Evolutionary conservation across 345 rosid genomes (phyloP).

Genomic region (Arabidopsis arenosa): DNA sequence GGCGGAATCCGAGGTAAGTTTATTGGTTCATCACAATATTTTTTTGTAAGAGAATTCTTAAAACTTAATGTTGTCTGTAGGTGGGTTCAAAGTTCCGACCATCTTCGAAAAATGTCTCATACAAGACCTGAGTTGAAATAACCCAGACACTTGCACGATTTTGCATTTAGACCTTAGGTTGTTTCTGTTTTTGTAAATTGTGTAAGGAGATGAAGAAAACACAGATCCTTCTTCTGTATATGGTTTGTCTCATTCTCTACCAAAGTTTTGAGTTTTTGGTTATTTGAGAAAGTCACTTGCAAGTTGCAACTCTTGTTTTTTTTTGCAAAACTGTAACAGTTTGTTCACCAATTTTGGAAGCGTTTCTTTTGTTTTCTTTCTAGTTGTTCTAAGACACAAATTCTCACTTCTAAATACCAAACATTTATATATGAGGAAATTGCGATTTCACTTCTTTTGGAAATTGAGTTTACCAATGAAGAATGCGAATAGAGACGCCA

Average conservation of each 20-base stretch:
- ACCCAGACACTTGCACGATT: not conserved
- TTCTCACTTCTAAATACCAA: too few species aligned
- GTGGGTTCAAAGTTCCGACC: slow-evolving; percentile 18
- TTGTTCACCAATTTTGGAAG: not conserved
- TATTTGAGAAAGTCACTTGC: slow-evolving; percentile 3
- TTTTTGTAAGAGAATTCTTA: not conserved
- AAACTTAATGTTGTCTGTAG: slow-evolving; percentile 12
- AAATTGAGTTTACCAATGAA: slow-evolving; percentile 39
- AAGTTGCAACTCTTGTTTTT: not conserved
- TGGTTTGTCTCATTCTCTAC: slow-evolving; percentile 1
- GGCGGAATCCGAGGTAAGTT: slow-evolving; percentile 12
- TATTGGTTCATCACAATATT: slow-evolving; percentile 1
- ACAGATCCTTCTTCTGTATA: slow-evolving; percentile 6
- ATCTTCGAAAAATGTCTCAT: slow-evolving; percentile 7
- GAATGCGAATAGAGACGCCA: slow-evolving; percentile 38
- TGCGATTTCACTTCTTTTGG: slow-evolving; percentile 26
- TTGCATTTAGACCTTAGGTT: not conserved
- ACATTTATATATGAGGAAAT: not conserved
- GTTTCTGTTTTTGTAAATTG: not conserved
- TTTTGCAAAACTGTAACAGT: not conserved
- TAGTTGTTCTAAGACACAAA: not conserved
- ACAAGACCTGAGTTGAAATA: slow-evolving; percentile 9
- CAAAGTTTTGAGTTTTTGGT: slow-evolving; percentile 15
- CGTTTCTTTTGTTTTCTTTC: not conserved
- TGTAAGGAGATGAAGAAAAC: slow-evolving; percentile 6